Evolutionary conservation across 83 land plant genomes (phyloP).

Genomic region (Larix sibirica): DNA sequence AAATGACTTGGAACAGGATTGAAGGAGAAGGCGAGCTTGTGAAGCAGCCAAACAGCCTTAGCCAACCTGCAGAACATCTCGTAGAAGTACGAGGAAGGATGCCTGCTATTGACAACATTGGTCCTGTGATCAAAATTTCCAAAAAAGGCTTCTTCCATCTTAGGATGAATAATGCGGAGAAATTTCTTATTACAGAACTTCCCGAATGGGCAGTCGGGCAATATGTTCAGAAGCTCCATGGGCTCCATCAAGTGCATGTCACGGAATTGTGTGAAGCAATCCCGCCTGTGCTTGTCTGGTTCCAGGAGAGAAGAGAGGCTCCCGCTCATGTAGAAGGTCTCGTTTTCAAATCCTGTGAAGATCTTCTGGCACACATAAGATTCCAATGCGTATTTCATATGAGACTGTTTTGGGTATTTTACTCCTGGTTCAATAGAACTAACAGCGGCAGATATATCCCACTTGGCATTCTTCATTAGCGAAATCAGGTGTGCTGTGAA

Average conservation of each 20-base stretch:
- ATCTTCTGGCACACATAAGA: conserved; percentile 52
- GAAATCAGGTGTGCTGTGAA: conserved; percentile 56
- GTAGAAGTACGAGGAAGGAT: conserved; percentile 57
- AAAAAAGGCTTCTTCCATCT: conserved; percentile 74
- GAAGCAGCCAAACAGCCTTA: conserved; percentile 84
- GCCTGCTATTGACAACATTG: conserved; percentile 49
- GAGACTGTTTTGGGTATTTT: conserved; percentile 7
- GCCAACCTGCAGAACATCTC: conserved; percentile 61
- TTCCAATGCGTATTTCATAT: conserved; percentile 51
- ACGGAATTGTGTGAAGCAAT: conserved; percentile 56
- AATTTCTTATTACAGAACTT: conserved; percentile 62
- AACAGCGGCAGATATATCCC: conserved; percentile 64
- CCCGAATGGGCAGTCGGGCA: conserved; percentile 66
- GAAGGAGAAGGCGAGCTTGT: conserved; percentile 74
- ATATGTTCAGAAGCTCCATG: conserved; percentile 57
- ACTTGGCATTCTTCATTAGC: conserved; percentile 60
- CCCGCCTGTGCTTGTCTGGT: conserved; percentile 54
- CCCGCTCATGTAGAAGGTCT: conserved; percentile 76
- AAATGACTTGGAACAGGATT: conserved; percentile 65
- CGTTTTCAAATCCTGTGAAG: conserved; percentile 76
- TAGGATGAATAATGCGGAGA: conserved; percentile 57
- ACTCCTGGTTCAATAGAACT: conserved; percentile 42
- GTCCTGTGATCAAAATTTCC: conserved; percentile 53
- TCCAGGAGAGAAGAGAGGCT: conserved; percentile 59
- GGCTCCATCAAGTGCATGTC: conserved; percentile 86